A percentile compares a stretch with the other conserved stretches of the same genome.
Conservation (phyloP, 192 early-diverging fungal genomes). For the Linnemannia elongata region DNA sequence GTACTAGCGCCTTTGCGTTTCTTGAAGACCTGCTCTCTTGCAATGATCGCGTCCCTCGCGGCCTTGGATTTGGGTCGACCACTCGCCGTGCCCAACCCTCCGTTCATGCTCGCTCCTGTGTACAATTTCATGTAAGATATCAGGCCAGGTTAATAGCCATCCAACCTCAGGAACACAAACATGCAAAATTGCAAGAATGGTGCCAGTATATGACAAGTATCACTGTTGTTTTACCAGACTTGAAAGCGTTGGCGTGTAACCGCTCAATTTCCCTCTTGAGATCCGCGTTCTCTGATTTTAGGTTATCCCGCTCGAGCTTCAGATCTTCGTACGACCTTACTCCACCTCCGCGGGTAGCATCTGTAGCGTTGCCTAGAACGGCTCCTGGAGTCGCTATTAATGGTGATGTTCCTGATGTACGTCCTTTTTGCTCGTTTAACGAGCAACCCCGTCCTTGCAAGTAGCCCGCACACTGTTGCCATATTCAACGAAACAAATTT, state of each 20-base stretch:
- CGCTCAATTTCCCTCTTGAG: constrained; percentile 44
- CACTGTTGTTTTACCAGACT: neutral
- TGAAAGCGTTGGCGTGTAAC: constrained; percentile 23
- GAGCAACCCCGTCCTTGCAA: constrained; percentile 43
- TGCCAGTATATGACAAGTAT: neutral
- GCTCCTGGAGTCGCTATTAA: neutral
- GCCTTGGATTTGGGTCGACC: constrained; percentile 46
- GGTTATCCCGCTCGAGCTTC: constrained; percentile 43
- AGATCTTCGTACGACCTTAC: constrained; percentile 32
- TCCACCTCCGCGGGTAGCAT: neutral
- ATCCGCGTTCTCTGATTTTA: constrained; percentile 33
- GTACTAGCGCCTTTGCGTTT: constrained; percentile 48
- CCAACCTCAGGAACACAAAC: neutral
- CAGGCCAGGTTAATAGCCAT: neutral
- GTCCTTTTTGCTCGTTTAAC: constrained; percentile 2
- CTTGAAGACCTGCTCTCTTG: constrained; percentile 37
- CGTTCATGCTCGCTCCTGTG: neutral
- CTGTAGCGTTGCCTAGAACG: neutral
- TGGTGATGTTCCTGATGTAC: neutral
- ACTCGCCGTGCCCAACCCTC: constrained; percentile 12
- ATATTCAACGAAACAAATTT: neutral
- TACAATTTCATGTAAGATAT: neutral
- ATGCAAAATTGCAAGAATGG: neutral
- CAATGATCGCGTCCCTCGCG: constrained; percentile 38
- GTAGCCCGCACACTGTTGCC: constrained; percentile 34